phyloP scores from a whole-genome alignment of 2,329 filamentous ascomycete species.

The Fusarium keratoplasticum region DNA sequence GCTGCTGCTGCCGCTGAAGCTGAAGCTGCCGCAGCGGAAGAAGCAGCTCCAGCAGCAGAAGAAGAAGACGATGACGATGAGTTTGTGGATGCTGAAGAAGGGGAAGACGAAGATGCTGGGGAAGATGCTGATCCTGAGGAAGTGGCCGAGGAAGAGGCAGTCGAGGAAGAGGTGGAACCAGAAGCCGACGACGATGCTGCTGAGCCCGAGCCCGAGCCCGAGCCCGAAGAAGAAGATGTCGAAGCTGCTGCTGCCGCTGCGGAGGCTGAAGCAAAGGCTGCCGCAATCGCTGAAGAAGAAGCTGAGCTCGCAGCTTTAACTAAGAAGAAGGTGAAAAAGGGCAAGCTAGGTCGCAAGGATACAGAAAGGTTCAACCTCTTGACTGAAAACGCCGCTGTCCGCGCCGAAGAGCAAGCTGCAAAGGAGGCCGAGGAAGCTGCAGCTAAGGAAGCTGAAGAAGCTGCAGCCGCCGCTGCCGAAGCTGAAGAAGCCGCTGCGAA shows the following conservation, averaged over 20 bases:
- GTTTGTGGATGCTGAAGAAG: conserved; percentile 9
- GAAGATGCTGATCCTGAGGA: background rate
- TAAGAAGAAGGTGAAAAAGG: conserved; percentile 52
- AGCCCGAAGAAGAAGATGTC: conserved; percentile 14
- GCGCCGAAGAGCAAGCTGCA: conserved; percentile 33
- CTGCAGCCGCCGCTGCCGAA: conserved; percentile 15
- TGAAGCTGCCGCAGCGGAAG: conserved; percentile 37
- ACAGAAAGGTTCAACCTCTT: conserved; percentile 32
- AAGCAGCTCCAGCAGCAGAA: conserved; percentile 25
- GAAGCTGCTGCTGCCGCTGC: conserved; percentile 18
- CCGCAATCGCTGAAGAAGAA: conserved; percentile 43
- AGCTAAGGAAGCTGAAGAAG: conserved; percentile 13
- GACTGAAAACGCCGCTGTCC: conserved; percentile 26
- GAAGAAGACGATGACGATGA: conserved; percentile 4
- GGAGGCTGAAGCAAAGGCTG: conserved; percentile 36
- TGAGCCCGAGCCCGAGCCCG: background rate
- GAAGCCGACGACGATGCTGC: conserved; percentile 42
- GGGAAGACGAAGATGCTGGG: background rate
- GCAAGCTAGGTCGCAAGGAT: conserved; percentile 40
- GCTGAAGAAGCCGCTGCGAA: conserved; percentile 12
- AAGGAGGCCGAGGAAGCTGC: conserved; percentile 41
- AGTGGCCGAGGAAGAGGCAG: background rate
- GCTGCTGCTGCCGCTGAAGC: conserved; percentile 46
- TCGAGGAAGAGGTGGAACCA: conserved; percentile 20
- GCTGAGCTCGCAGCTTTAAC: conserved; percentile 56